Base-by-base conservation (phyloP, 495 filamentous ascomycete genomes). In the Aspergillus carlsbadensis region DNA sequence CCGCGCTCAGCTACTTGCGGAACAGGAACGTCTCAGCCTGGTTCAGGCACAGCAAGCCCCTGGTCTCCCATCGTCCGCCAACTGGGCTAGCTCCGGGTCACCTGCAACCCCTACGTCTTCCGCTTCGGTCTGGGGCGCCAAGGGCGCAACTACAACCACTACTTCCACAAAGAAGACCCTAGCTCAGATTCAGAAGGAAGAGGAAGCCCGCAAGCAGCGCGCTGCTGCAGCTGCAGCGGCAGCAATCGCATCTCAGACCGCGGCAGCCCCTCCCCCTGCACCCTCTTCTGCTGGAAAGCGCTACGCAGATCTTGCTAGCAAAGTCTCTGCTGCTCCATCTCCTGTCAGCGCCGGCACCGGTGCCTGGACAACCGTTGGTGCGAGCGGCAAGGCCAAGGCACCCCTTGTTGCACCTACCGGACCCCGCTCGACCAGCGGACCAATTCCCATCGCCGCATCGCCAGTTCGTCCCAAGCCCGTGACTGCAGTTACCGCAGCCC, bases 361-460 rank as follows among this genome's bases (percentile, higher is more conserved):
- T 36, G 92, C 91, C 17, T 98, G 95, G 95, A 93, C 91, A 31
- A 98, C 92, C 0, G 94, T 98, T 40, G 95, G 95, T n/a, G 90
- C 92, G 13, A 84, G 91, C 54, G 94, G 94, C 5, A 98, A 96
- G 74, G 81, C 87, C 31, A 98, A 96, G 78, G 76, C 84, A 15
- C 83, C 84, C 1, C 81, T 82, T 13, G 78, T 78, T n/a, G 74
- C 78, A 14, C 72, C 82, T 45, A 65, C 78, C 17, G 80, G 84
- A 29, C 78, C 74, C 21, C 83, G 87, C 11, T 76, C 86, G 3
- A 72, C 79, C 13, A 87, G 83, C 59, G 74, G 75, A 58, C 68
- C 71, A 6, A 55, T 73, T 18, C 74, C 72, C 31, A 64, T 68
- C 66, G 75, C 79, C 4, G 65, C 70, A 13, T 55, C 71, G 7